A percentile compares a stretch with the other conserved stretches of the same genome.
These are phyloP conservation scores for Acanthamoeba lugdunensis DNA, from an alignment of 208 protist genomes.

Conservation along the genomic window DNA sequence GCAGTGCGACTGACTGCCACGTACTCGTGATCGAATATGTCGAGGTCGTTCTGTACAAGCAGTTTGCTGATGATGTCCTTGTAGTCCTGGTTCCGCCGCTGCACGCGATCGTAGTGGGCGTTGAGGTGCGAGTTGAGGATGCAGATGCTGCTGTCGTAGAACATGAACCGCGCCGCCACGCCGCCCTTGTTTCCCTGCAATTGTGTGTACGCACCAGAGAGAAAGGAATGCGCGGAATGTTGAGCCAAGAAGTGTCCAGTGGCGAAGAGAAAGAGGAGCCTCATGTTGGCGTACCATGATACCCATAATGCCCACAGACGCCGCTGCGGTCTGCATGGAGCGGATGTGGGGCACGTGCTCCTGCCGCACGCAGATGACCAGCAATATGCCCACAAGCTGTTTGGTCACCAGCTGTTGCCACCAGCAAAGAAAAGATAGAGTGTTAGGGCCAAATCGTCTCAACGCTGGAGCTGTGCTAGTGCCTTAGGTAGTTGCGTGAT, in stretches of 20 bases:
- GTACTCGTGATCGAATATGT: slow-evolving; percentile 72
- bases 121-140: slow-evolving; percentile 85
- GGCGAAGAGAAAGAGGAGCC: slow-evolving; percentile 13
- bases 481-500: not conserved
- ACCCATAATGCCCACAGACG: slow-evolving; percentile 82
- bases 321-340: slow-evolving; percentile 73
- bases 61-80: slow-evolving; percentile 81
- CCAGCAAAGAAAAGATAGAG: not conserved
- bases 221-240: not conserved
- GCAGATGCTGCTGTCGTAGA: slow-evolving; percentile 82
- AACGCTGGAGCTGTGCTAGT: not conserved
- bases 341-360: slow-evolving; percentile 73
- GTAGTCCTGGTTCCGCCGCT: slow-evolving; percentile 83
- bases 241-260: not conserved
- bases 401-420: slow-evolving; percentile 70
- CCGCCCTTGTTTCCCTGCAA: slow-evolving; percentile 73
- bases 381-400: slow-evolving; percentile 83
- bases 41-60: slow-evolving; percentile 76
- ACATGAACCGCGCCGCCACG: slow-evolving; percentile 79
- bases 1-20: not conserved
- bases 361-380: slow-evolving; percentile 80
- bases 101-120: slow-evolving; percentile 78
- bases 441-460: not conserved
- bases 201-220: not conserved
- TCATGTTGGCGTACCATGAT: slow-evolving; percentile 84